phyloP scores from a whole-genome alignment of 345 rosid species.

The Eucalyptus marginata region DNA sequence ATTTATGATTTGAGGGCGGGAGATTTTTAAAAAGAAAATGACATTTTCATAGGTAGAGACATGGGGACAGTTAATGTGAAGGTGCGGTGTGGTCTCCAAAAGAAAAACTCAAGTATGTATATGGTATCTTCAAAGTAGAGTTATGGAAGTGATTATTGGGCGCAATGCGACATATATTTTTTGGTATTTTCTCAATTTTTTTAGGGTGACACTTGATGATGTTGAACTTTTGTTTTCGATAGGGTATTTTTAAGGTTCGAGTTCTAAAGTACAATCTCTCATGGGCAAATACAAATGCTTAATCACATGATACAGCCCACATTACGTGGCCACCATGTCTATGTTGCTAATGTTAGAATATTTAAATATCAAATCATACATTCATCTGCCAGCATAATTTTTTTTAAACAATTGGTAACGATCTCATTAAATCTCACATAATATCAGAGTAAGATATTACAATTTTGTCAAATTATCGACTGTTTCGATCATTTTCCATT shows the following conservation, averaged over 20 bases:
- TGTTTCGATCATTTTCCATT: background rate
- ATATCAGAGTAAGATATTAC: rapidly evolving
- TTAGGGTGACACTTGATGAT: background rate
- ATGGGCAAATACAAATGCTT: background rate
- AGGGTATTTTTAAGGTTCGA: background rate
- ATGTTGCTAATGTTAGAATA: background rate
- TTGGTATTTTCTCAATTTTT: background rate
- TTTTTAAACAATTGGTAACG: rapidly evolving
- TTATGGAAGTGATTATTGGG: background rate
- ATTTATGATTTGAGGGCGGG: background rate
- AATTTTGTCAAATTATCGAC: background rate
- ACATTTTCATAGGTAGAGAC: background rate
- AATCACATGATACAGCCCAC: background rate
- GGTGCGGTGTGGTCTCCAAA: background rate
- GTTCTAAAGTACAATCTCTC: background rate
- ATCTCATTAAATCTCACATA: background rate
- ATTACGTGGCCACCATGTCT: background rate
- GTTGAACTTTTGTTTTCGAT: background rate
- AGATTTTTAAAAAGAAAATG: background rate
- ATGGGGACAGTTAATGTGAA: background rate
- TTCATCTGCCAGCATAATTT: background rate
- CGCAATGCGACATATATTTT: background rate
- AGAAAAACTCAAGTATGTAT: background rate
- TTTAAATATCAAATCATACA: background rate
- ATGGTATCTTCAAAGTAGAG: background rate